Conservation (phyloP, 78 protist genomes). For the Polysphondylium violaceum region DNA sequence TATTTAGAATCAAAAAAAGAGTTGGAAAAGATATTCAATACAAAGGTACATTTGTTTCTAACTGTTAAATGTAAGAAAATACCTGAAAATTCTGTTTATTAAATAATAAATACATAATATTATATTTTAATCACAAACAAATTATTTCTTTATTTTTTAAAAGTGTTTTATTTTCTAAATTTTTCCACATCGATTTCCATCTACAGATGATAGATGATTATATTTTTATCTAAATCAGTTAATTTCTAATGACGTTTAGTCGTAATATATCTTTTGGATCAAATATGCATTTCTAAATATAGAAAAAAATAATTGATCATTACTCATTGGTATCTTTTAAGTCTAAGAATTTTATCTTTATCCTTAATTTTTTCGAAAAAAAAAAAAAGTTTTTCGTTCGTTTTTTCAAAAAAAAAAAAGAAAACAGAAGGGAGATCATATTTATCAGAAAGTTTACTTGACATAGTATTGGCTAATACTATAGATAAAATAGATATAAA, state of each 20-base stretch:
- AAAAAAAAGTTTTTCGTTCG: background rate
- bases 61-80: constrained; percentile 42
- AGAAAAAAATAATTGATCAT: too few species aligned
- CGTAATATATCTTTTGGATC: too few species aligned
- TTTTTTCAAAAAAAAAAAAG: too few species aligned
- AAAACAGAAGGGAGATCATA: too few species aligned
- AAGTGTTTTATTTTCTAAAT: background rate
- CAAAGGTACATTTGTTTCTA: constrained; percentile 49
- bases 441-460: too few species aligned
- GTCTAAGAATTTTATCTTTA: too few species aligned
- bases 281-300: too few species aligned
- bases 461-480: too few species aligned
- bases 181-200: background rate
- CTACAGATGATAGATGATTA: background rate
- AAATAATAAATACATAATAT: too few species aligned
- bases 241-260: too few species aligned
- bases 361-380: background rate
- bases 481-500: background rate
- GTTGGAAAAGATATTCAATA: constrained; percentile 50
- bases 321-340: too few species aligned
- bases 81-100: background rate
- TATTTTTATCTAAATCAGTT: background rate
- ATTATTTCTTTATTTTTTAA: background rate
- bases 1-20: constrained; percentile 55
- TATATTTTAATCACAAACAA: background rate